These are phyloP conservation scores for Elsinoe perseae DNA, from an alignment of 2,329 filamentous ascomycete genomes.

Conservation along the genomic window DNA sequence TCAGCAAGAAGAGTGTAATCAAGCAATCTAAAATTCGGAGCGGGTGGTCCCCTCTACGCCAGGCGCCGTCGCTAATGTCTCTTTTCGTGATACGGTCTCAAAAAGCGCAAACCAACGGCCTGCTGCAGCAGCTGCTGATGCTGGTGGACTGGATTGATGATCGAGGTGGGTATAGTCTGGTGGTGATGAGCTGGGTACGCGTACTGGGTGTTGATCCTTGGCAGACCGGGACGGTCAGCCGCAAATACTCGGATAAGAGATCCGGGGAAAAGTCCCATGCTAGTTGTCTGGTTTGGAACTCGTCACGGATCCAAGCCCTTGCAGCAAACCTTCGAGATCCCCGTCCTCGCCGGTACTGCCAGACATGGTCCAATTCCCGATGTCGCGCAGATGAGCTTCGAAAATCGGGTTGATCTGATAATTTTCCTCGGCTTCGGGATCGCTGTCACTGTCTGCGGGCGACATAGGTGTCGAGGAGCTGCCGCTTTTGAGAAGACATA, in stretches of 20 bases:
- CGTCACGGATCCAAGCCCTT: slow-evolving; percentile 4
- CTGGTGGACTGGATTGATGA: not conserved
- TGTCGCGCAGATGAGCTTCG: slow-evolving; percentile 64
- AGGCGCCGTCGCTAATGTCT: slow-evolving; percentile 5
- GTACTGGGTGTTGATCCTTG: not conserved
- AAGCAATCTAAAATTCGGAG: slow-evolving; percentile 10
- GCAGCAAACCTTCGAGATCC: slow-evolving; percentile 11
- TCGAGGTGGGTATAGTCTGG: not conserved
- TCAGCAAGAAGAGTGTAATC: not conserved
- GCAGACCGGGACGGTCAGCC: not conserved
- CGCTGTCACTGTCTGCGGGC: slow-evolving; percentile 22
- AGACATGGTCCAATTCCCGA: slow-evolving; percentile 70
- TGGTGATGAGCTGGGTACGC: not conserved
- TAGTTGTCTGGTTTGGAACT: not conserved
- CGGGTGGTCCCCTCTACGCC: not conserved
- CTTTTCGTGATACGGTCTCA: not conserved
- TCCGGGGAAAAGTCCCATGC: not conserved
- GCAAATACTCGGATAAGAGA: not conserved
- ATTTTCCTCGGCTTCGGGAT: slow-evolving; percentile 43
- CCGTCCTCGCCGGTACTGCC: slow-evolving; percentile 41
- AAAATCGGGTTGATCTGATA: slow-evolving; percentile 80
- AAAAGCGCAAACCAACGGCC: not conserved
- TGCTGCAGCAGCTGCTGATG: not conserved
- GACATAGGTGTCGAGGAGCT: slow-evolving; percentile 11
- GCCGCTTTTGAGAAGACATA: slow-evolving; percentile 48